Evolutionary conservation across 2,329 filamentous ascomycete species (phyloP), one percentile per base, ranked within the genome.

Genomic region (Grosmannia huntii): DNA sequence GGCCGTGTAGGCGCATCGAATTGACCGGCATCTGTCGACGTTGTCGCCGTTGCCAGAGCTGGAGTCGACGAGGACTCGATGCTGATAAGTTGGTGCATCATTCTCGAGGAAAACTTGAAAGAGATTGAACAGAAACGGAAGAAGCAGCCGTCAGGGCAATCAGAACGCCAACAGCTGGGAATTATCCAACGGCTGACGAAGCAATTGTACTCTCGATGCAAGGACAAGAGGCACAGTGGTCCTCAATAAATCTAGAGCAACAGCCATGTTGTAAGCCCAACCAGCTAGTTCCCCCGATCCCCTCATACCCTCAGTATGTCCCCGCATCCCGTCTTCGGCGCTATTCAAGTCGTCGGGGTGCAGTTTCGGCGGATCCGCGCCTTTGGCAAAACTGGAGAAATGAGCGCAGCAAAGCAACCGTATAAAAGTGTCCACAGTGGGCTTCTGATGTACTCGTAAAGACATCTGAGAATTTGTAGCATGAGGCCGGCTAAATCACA

Each of bases 1-100:
- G 69, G 68, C 5, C 65, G 64, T 41, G 68, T 67, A 4, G 74
- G 72, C 1, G 65, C 64, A 33, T 66, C 61, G 21, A 54, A 59
- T 6, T 31, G 38, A 16, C 41, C 10, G 23, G 9, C 4, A 21
- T 19, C 27, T 38, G 5, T 44, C 4, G 28, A 21, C 21, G 57
- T 60, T 2, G 65, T 60, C 21, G 53, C 19, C 11, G 48, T 5
- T 14, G 59, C 25, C 28, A 54, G 31, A 48, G 57, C 9, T 4
- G 56, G 1, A 44, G 62, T 59, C 54, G 70, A 64, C 5, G 67
- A 60, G 4, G 69, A 63, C 23, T 72, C 68, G n/a, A 55, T 64
- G 50, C 59, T 25, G 23, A 60, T 46, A 12, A 62, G 55, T 4
- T 61, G 53, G 49, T 60, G 53, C 55, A 63, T 57, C 33, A 55